Evolutionary conservation across 1,139 yeast species (phyloP), one percentile per base, ranked within the genome.

Genomic region (Candida albicans): DNA sequence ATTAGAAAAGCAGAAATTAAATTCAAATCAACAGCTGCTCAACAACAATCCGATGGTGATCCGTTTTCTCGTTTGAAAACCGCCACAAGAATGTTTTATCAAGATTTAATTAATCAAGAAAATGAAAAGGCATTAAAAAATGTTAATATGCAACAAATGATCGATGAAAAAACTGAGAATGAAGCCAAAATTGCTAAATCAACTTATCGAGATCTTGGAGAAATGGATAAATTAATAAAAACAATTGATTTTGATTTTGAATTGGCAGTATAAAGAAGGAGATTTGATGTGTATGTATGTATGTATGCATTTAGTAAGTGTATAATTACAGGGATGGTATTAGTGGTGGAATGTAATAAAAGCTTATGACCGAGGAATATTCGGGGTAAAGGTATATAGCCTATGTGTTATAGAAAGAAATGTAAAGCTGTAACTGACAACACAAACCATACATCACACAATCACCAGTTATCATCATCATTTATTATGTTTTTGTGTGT

Each of bases 1-100:
- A 82, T 90, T 50, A 81, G 96, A 55, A 78, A 79, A 55, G 96
- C 96, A 1, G 98, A 91, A 61, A 67, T 82, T 41, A 75, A 55
- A 36, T 73, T 75, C 6, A 79, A 84, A 55, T 65, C 75, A 46
- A 68, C 74, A 1, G 74, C 28, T 31, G 18, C 22, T 27, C 41
- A 39, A 33, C 41, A 39, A 27, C 50, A 59, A 11, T 60, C 59
- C 35, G 73, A 77, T 42, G 82, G 85, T 8, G 95, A 93, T 68
- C 98, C 99, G 29, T 93, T 93, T 64, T 82, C 89, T 50, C 79
- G 98, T 62, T 77, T 93, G 58, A 85, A 89, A 61, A 91, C 97
- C 0, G 84, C 82, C 48, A 87, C 97, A 0, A 80, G 87, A 58
- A 83, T 89, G 49, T 91, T 89, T 64, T 90, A 91, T 55, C 75